Percentiles rank a stretch among this genome's conserved stretches.
Conservation (phyloP, 2,329 filamentous ascomycete genomes). For the Neocatenulostroma microsporum region DNA sequence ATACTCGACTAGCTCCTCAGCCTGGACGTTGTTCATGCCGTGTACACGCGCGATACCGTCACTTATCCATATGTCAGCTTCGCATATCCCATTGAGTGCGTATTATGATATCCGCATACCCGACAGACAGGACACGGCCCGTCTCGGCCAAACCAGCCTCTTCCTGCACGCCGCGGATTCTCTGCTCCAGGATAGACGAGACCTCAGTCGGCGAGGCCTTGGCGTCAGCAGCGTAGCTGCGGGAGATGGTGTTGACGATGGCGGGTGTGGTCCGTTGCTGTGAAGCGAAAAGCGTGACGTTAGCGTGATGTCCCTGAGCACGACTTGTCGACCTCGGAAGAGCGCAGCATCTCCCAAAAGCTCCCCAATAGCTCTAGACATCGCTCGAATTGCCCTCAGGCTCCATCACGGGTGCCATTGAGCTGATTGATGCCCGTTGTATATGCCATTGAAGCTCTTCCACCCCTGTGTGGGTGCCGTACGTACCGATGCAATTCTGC, state of each 20-base stretch:
- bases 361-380: constrained; percentile 30
- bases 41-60: constrained; percentile 99
- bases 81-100: constrained; percentile 18
- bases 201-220: constrained; percentile 97
- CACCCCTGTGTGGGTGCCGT: constrained; percentile 33
- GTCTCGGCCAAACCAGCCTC: constrained; percentile 96
- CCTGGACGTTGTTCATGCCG: constrained; percentile 99
- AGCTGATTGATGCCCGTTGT: constrained; percentile 13
- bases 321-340: constrained; percentile 18
- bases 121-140: constrained; percentile 95
- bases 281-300: constrained; percentile 40
- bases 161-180: constrained; percentile 97
- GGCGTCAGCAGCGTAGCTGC: constrained; percentile 84
- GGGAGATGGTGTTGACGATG: constrained; percentile 60
- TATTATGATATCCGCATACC: constrained; percentile 67
- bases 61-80: constrained; percentile 50
- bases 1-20: constrained; percentile 99
- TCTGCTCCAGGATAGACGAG: constrained; percentile 98
- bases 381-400: constrained; percentile 29
- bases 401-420: constrained; percentile 37
- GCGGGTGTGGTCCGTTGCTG: constrained; percentile 83
- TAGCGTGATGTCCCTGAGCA: constrained; percentile 35
- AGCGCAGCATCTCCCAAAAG: constrained; percentile 27
- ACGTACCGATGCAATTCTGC: constrained; percentile 94
- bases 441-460: constrained; percentile 35